Conservation (phyloP, 805 yeast genomes). For the Starmerella powellii region DNA sequence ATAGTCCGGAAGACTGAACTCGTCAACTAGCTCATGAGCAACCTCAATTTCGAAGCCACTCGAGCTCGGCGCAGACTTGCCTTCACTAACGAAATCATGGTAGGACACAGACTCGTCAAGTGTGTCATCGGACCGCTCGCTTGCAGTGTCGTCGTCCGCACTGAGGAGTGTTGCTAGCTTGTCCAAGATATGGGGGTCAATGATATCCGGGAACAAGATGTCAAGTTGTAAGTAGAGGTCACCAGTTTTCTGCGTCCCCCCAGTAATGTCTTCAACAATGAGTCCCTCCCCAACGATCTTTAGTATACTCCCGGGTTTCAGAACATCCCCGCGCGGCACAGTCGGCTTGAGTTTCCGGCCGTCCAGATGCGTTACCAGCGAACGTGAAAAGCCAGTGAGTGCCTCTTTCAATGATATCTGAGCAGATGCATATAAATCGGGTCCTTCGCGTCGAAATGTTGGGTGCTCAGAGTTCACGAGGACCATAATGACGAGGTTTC, state of each 20-base stretch:
- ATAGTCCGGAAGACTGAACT: slow-evolving; percentile 14
- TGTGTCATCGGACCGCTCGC: slow-evolving; percentile 9
- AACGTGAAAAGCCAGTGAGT: slow-evolving; percentile 62
- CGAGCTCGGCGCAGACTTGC: background rate
- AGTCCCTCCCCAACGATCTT: slow-evolving; percentile 21
- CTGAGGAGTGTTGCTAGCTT: slow-evolving; percentile 10
- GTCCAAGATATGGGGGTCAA: slow-evolving; percentile 15
- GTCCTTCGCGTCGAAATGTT: slow-evolving; percentile 43
- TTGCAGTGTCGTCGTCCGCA: slow-evolving; percentile 4
- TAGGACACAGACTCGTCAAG: background rate
- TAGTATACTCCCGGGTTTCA: slow-evolving; percentile 19
- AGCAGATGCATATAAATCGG: slow-evolving; percentile 52
- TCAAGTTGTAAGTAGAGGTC: slow-evolving; percentile 20
- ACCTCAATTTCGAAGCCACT: slow-evolving; percentile 4
- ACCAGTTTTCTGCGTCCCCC: slow-evolving; percentile 13
- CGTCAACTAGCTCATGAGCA: slow-evolving; percentile 8
- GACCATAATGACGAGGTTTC: slow-evolving; percentile 61
- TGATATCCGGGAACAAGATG: slow-evolving; percentile 18
- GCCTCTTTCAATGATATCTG: slow-evolving; percentile 66
- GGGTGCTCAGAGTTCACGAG: slow-evolving; percentile 37
- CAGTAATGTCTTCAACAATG: slow-evolving; percentile 5
- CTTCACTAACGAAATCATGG: background rate
- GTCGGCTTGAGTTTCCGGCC: slow-evolving; percentile 56
- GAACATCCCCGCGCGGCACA: slow-evolving; percentile 66
- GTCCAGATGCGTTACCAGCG: slow-evolving; percentile 62